Evolutionary conservation across 148 eudicot genomes (phyloP).

Genomic region (Persicaria tinctoria): DNA sequence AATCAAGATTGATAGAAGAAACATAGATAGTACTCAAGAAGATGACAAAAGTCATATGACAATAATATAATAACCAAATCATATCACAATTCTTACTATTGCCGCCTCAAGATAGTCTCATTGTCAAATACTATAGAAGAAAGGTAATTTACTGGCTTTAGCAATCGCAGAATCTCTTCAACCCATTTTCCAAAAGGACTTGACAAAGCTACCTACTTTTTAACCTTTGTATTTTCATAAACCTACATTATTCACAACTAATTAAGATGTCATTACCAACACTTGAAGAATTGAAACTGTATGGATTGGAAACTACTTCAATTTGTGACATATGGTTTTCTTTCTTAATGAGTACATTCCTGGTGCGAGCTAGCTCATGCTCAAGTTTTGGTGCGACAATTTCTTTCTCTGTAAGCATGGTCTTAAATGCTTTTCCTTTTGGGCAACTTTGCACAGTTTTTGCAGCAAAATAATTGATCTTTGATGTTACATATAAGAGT

Average conservation of each 20-base stretch:
- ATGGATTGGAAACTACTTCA: constrained; percentile 16
- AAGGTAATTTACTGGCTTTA: constrained; percentile 69
- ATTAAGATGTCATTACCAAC: neutral
- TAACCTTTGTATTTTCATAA: constrained; percentile 93
- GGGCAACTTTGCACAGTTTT: constrained; percentile 60
- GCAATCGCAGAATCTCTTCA: constrained; percentile 57
- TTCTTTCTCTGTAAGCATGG: constrained; percentile 45
- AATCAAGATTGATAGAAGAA: neutral
- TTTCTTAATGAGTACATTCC: constrained; percentile 43
- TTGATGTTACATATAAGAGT: neutral
- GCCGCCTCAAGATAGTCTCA: constrained; percentile 74
- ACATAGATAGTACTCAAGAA: neutral
- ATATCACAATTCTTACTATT: constrained; percentile 58
- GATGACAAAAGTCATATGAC: neutral
- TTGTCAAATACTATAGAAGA: constrained; percentile 64
- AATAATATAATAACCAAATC: neutral
- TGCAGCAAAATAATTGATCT: constrained; percentile 11
- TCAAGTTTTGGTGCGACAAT: constrained; percentile 47
- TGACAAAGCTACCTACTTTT: constrained; percentile 74
- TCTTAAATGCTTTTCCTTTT: constrained; percentile 37
- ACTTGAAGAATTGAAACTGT: neutral
- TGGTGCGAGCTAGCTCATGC: constrained; percentile 53
- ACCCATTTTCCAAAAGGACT: constrained; percentile 92
- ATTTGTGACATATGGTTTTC: constrained; percentile 40
- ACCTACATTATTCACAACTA: constrained; percentile 39